Evolutionary conservation across 495 filamentous ascomycete species (phyloP).

Genomic region (Emericellopsis terricola): DNA sequence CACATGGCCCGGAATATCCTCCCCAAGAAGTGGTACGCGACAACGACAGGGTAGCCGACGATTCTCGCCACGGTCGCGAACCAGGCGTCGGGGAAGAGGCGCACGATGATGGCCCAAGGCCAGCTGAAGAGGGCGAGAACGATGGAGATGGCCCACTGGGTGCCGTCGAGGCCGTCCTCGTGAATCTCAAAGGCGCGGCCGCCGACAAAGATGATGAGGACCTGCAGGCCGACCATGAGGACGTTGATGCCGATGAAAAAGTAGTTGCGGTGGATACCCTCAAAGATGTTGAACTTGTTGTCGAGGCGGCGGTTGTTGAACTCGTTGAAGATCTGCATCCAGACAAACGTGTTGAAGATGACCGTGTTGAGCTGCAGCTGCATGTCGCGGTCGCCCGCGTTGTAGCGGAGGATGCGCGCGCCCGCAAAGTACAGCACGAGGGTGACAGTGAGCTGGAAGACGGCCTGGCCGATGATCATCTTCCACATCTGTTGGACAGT

Average conservation of each 20-base stretch:
- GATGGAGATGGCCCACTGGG: constrained; percentile 64
- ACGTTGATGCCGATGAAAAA: constrained; percentile 72
- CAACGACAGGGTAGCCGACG: too few relatives aligned
- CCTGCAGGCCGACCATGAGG: constrained; percentile 62
- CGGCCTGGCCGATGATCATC: constrained; percentile 77
- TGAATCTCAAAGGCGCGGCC: constrained; percentile 55
- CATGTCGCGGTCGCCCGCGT: constrained; percentile 7
- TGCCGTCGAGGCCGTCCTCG: constrained; percentile 30
- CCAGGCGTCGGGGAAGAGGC: constrained; percentile 35
- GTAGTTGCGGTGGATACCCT: constrained; percentile 57
- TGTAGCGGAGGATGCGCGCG: constrained; percentile 18
- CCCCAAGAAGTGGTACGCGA: too few relatives aligned
- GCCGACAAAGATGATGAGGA: constrained; percentile 68
- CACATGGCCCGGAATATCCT: too few relatives aligned
- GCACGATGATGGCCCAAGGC: constrained; percentile 53
- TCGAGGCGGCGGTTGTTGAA: constrained; percentile 79
- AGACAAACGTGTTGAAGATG: constrained; percentile 88
- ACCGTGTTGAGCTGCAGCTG: constrained; percentile 43
- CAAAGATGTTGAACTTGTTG: constrained; percentile 80
- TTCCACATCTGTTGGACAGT: too few relatives aligned
- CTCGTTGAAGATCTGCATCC: constrained; percentile 95
- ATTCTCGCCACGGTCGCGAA: constrained; percentile 49
- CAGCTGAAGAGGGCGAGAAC: constrained; percentile 54
- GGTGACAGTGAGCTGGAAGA: constrained; percentile 65
- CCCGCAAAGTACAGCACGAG: constrained; percentile 61